phyloP scores from a whole-genome alignment of 2,329 filamentous ascomycete species.

The Phialophora verrucosa region DNA sequence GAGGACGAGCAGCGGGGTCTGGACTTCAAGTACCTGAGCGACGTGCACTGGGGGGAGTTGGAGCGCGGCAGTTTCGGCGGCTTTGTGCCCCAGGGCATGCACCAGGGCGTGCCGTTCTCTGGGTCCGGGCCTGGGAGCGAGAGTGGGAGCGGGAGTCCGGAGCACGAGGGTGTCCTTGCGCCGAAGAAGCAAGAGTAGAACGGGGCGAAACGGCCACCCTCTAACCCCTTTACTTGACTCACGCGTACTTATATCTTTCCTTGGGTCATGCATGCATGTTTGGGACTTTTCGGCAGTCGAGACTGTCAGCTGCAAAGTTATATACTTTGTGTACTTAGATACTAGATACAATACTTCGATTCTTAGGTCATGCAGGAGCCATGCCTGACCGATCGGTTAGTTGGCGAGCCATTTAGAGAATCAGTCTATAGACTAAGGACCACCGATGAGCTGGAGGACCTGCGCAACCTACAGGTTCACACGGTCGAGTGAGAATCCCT shows the following conservation, averaged over 20 bases:
- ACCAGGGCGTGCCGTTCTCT: constrained; percentile 26
- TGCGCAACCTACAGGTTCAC: no score
- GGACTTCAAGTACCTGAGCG: constrained; percentile 58
- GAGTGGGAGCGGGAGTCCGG: constrained; percentile 12
- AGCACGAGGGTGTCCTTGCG: background rate
- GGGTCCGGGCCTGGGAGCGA: constrained; percentile 28
- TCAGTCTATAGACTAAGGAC: no score
- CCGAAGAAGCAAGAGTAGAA: constrained; percentile 7
- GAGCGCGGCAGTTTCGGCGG: constrained; percentile 10
- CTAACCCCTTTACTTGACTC: no score
- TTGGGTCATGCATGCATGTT: background rate
- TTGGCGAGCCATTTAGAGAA: no score
- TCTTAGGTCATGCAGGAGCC: background rate
- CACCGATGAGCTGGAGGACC: no score
- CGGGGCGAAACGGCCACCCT: no score
- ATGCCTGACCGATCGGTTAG: background rate
- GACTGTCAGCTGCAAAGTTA: no score
- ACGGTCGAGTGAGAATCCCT: no score
- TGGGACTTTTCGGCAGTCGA: background rate
- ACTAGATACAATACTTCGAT: background rate
- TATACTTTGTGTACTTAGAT: no score
- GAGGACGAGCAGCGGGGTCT: constrained; percentile 61
- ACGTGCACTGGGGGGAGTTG: constrained; percentile 34
- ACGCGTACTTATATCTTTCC: background rate
- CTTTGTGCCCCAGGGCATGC: constrained; percentile 5